Evolutionary conservation across 805 yeast species (phyloP).

Genomic region (Kodamaea sagamina): DNA sequence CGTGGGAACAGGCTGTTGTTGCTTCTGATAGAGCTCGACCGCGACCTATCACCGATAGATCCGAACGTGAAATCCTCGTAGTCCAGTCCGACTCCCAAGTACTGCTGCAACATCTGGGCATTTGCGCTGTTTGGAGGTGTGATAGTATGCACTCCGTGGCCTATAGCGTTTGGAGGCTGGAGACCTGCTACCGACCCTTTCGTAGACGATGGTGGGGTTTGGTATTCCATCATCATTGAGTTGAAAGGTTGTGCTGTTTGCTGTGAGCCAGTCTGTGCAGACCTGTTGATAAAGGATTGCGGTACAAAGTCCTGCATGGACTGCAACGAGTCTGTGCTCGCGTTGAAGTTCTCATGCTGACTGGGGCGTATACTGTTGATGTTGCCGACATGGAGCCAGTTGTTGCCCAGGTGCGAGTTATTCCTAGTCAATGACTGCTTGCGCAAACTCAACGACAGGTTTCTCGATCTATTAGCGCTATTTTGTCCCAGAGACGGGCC

Average conservation of each 20-base stretch:
- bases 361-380: constrained; percentile 34
- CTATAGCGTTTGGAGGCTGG: constrained; percentile 12
- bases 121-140: constrained; percentile 16
- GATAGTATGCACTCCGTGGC: constrained; percentile 7
- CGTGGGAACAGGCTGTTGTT: constrained; percentile 30
- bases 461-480: constrained; percentile 32
- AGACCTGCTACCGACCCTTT: constrained; percentile 26
- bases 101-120: constrained; percentile 11
- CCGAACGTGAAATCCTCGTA: constrained; percentile 34
- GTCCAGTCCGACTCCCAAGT: constrained; percentile 21
- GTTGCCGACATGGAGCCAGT: constrained; percentile 49
- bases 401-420: constrained; percentile 36
- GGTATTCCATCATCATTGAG: constrained; percentile 43
- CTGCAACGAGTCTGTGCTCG: constrained; percentile 44
- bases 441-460: constrained; percentile 39
- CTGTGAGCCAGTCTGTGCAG: constrained; percentile 19
- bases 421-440: constrained; percentile 47
- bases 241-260: constrained; percentile 23
- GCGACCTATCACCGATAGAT: constrained; percentile 19
- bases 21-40: constrained; percentile 25
- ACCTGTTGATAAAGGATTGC: constrained; percentile 37
- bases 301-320: constrained; percentile 48
- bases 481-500: constrained; percentile 16
- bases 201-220: constrained; percentile 40
- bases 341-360: constrained; percentile 24